phyloP scores from a whole-genome alignment of 1,139 yeast genomes.

The Yamadazyma friedrichii region DNA sequence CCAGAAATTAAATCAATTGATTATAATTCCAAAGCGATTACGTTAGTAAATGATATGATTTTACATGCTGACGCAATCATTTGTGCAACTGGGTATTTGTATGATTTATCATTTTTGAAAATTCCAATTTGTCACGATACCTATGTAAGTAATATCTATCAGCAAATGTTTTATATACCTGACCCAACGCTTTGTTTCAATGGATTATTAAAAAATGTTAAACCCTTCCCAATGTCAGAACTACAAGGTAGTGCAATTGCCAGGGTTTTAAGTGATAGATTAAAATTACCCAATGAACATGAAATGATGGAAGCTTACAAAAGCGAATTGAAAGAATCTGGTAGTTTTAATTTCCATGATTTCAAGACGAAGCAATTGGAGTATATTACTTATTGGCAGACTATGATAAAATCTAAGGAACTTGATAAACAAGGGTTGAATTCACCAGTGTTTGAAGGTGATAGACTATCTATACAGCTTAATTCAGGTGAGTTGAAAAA shows the following conservation, averaged over 20 bases:
- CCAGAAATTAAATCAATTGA: conserved; percentile 30
- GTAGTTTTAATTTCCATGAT: conserved; percentile 25
- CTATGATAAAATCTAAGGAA: background rate
- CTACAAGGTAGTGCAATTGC: conserved; percentile 44
- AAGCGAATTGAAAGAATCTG: conserved; percentile 17
- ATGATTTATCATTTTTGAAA: conserved; percentile 38
- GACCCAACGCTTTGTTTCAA: conserved; percentile 43
- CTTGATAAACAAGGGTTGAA: conserved; percentile 6
- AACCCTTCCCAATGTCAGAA: conserved; percentile 49
- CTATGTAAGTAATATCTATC: conserved; percentile 30
- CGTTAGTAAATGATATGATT: conserved; percentile 19
- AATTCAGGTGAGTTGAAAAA: conserved; percentile 10
- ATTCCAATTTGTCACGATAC: conserved; percentile 1
- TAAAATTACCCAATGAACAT: conserved; percentile 29
- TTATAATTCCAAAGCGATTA: conserved; percentile 22
- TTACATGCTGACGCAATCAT: conserved; percentile 36
- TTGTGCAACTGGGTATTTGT: conserved; percentile 50
- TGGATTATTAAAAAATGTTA: conserved; percentile 36
- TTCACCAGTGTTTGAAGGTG: conserved; percentile 10
- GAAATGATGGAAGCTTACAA: conserved; percentile 28
- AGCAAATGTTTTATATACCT: conserved; percentile 42
- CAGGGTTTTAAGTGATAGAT: conserved; percentile 39
- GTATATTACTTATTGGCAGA: conserved; percentile 24
- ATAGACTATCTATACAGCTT: conserved; percentile 8
- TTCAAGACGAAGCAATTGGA: conserved; percentile 27